Base-by-base conservation (phyloP, 306 rosid species). In the Fagus sylvatica region DNA sequence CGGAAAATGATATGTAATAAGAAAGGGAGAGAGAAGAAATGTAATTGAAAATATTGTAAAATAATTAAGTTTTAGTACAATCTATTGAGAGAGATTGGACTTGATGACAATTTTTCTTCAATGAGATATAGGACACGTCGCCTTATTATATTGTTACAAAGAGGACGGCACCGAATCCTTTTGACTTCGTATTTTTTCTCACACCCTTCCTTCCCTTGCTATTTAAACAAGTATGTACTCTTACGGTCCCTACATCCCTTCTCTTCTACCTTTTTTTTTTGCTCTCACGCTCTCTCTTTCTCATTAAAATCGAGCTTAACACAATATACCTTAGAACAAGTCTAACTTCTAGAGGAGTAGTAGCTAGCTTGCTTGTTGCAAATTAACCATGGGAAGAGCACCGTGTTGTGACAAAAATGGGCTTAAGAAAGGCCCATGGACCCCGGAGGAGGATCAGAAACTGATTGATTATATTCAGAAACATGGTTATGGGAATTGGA, bases 351-450 rank as follows among this genome's bases (percentile, higher is more conserved):
- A 53, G 39, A 64, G 5, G n/a, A 30, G 6, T 1, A n/a, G 6
- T 28, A 53, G 48, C 32, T 51, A 49, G 28, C 19, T 3, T 30
- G 17, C 41, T 10, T 22, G 28, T 22, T 22, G 28, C 28, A 22
- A 46, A 46, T 46, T 46, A 43, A 43, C 67, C 48, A 93, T 95
- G 99, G 98, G 98, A 22, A 90, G 99, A 90, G 81, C 93, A 84
- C 99, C 99, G 5, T 96, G 98, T 78, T 96, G 99, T 75, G 97
- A 93, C 3, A 96, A 91, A 62, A 91, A 77, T 71, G 99, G 98
- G 2, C 96, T 96, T 40, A 93, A 93, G 81, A 96, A 93, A 84
- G 99, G 99, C 0, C 99, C 99, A 12, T 96, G 99, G 99, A 96
- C 94, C 0, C 76, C 94, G 1, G 98, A 96, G 55, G 99, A 96